A percentile compares a stretch with the other conserved stretches of the same genome.
These are phyloP conservation scores for Sporisorium scitamineum DNA, from an alignment of 1,284 basidiomycete genomes.

Conservation along the genomic window DNA sequence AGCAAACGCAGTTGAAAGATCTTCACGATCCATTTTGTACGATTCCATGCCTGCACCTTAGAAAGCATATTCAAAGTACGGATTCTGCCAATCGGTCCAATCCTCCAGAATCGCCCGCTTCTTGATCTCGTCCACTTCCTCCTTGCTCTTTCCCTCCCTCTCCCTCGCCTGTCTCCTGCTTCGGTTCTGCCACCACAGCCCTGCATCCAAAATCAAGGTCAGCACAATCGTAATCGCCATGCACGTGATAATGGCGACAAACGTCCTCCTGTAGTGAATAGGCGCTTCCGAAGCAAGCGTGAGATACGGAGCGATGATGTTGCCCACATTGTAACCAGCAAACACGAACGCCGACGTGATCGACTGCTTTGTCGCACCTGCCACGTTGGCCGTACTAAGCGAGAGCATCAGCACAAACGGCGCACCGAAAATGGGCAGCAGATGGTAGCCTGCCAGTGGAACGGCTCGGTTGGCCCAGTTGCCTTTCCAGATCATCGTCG, in stretches of 20 bases:
- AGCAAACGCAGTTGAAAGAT: neutral
- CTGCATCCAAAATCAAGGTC: slow-evolving; percentile 37
- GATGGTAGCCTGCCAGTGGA: slow-evolving; percentile 72
- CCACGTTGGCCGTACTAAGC: slow-evolving; percentile 71
- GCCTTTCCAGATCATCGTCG: slow-evolving; percentile 71
- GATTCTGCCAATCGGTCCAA: slow-evolving; percentile 52
- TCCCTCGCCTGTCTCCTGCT: slow-evolving; percentile 19
- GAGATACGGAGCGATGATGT: slow-evolving; percentile 65
- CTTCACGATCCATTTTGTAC: slow-evolving; percentile 15
- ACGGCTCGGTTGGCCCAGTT: slow-evolving; percentile 70
- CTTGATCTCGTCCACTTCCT: slow-evolving; percentile 34
- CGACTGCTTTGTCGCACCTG: slow-evolving; percentile 72
- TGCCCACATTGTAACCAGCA: slow-evolving; percentile 69
- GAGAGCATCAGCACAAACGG: slow-evolving; percentile 72
- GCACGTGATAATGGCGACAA: slow-evolving; percentile 71
- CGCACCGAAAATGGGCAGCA: slow-evolving; percentile 71
- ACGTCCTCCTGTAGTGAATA: slow-evolving; percentile 71
- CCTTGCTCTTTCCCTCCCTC: slow-evolving; percentile 20
- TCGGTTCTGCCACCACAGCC: slow-evolving; percentile 44
- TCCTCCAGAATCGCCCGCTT: slow-evolving; percentile 42
- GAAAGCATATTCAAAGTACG: slow-evolving; percentile 46
- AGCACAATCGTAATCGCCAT: slow-evolving; percentile 53
- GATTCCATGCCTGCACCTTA: neutral
- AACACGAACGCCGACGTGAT: slow-evolving; percentile 70
- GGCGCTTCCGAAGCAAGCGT: slow-evolving; percentile 57